A percentile compares a stretch with the other conserved stretches of the same genome.
These are phyloP conservation scores for Rhodotorula sp. DNA, from an alignment of 1,284 basidiomycete species.

Conservation along the genomic window DNA sequence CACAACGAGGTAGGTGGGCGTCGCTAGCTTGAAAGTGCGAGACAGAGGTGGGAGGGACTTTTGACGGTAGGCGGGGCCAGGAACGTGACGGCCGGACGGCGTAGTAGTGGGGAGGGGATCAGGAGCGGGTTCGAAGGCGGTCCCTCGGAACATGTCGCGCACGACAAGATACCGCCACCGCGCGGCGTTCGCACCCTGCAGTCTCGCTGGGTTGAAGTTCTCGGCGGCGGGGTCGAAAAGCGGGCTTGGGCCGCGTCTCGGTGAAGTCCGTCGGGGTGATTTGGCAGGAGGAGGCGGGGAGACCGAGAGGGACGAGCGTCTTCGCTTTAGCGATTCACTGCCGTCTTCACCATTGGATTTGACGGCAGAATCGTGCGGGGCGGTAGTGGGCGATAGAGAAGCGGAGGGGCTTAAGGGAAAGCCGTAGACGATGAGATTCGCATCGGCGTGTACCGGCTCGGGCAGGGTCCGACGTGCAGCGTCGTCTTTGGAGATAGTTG, in stretches of 20 bases:
- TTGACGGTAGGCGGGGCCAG: conserved; percentile 36
- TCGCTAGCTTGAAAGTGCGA: conserved; percentile 29
- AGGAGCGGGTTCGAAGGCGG: conserved; percentile 36
- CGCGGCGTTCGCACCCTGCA: conserved; percentile 37
- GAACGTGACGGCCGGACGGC: conserved; percentile 29
- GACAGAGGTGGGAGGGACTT: conserved; percentile 24
- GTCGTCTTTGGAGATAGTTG: background rate
- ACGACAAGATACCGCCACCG: conserved; percentile 44
- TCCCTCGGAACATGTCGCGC: conserved; percentile 47
- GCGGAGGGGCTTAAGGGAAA: conserved; percentile 7
- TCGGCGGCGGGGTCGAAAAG: conserved; percentile 13
- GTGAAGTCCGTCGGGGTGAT: conserved; percentile 18
- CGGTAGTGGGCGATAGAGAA: background rate
- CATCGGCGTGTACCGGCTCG: conserved; percentile 21
- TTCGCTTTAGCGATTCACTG: conserved; percentile 22
- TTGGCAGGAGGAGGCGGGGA: conserved; percentile 30
- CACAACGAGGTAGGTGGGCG: conserved; percentile 64
- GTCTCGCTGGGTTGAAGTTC: conserved; percentile 36
- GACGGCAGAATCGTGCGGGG: background rate
- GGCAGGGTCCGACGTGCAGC: background rate
- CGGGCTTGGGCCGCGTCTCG: background rate
- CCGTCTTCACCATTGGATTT: too few species aligned
- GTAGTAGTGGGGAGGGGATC: conserved; percentile 24
- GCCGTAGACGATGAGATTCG: conserved; percentile 32
- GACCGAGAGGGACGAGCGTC: conserved; percentile 14